These are phyloP conservation scores for Hypoxylon intermedium DNA, from an alignment of 495 filamentous ascomycete species.

Conservation along the genomic window DNA sequence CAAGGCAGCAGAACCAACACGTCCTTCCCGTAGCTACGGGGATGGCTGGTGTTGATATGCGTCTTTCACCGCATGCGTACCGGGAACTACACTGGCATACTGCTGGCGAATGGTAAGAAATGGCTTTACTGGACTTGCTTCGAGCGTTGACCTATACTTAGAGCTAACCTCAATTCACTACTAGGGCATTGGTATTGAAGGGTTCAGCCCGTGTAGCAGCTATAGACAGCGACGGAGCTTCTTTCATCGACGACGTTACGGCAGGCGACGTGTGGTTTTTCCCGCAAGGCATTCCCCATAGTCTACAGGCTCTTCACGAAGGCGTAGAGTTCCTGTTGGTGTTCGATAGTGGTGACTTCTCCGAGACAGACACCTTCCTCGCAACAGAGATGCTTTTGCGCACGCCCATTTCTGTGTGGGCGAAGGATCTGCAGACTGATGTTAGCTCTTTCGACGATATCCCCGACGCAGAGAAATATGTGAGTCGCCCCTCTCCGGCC, in stretches of 20 bases:
- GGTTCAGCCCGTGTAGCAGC: slow-evolving; percentile 68
- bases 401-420: slow-evolving; percentile 67
- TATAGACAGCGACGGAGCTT: slow-evolving; percentile 68
- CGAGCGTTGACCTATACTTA: background rate
- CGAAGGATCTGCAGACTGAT: slow-evolving; percentile 67
- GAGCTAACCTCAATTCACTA: slow-evolving; percentile 13
- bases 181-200: slow-evolving; percentile 63
- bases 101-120: slow-evolving; percentile 66
- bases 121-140: too few relatives aligned
- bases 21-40: slow-evolving; percentile 68
- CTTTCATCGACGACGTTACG: slow-evolving; percentile 69
- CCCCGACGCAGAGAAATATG: slow-evolving; percentile 65
- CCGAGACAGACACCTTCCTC: slow-evolving; percentile 73
- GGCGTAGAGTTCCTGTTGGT: slow-evolving; percentile 74
- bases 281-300: slow-evolving; percentile 69
- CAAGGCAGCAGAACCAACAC: slow-evolving; percentile 68
- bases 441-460: slow-evolving; percentile 63
- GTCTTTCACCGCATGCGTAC: slow-evolving; percentile 69
- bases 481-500: slow-evolving; percentile 9
- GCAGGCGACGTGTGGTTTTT: slow-evolving; percentile 78
- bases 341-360: slow-evolving; percentile 74
- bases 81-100: slow-evolving; percentile 79
- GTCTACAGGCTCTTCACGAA: slow-evolving; percentile 68
- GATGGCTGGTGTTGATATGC: slow-evolving; percentile 83
- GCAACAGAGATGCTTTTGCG: slow-evolving; percentile 68